Evolutionary conservation across 495 filamentous ascomycete genomes (phyloP).

Genomic region (Parmelia sp.): DNA sequence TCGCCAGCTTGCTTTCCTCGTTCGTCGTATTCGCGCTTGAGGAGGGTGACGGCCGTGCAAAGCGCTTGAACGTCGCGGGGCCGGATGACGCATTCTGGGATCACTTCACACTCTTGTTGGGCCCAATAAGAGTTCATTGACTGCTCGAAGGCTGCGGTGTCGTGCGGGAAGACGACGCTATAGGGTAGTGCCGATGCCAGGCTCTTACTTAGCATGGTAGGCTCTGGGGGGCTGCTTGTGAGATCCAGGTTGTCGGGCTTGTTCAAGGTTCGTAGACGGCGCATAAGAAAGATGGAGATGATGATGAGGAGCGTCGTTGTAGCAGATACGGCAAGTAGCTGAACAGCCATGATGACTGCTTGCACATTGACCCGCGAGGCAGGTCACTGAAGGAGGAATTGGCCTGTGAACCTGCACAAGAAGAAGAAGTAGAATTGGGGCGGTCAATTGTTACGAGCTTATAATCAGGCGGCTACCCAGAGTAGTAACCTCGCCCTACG

Average conservation of each 20-base stretch:
- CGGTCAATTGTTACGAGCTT: too few relatives aligned
- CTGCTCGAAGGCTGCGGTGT: conserved; percentile 26
- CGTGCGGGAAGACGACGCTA: conserved; percentile 24
- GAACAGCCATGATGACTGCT: conserved; percentile 9
- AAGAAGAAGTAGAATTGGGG: too few relatives aligned
- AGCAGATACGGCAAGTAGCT: conserved; percentile 15
- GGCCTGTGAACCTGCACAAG: too few relatives aligned
- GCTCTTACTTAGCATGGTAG: conserved; percentile 23
- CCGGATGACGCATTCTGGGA: conserved; percentile 30
- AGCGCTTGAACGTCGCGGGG: conserved; percentile 29
- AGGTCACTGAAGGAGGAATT: background rate
- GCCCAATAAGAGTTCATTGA: conserved; percentile 33
- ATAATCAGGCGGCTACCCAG: too few relatives aligned
- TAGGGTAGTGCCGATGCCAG: conserved; percentile 23
- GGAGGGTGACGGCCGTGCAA: conserved; percentile 23
- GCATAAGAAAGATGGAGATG: conserved; percentile 17
- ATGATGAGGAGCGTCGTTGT: conserved; percentile 11
- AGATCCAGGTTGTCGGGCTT: conserved; percentile 4
- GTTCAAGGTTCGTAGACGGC: conserved; percentile 13
- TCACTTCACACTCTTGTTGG: conserved; percentile 31
- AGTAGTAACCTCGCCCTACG: too few relatives aligned
- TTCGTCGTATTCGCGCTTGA: conserved; percentile 27
- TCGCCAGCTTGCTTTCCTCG: conserved; percentile 14
- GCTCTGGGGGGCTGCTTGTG: conserved; percentile 12
- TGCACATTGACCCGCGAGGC: background rate